These are phyloP conservation scores for Boletus tylopilopsis DNA, from an alignment of 768 basidiomycete genomes.

Conservation along the genomic window DNA sequence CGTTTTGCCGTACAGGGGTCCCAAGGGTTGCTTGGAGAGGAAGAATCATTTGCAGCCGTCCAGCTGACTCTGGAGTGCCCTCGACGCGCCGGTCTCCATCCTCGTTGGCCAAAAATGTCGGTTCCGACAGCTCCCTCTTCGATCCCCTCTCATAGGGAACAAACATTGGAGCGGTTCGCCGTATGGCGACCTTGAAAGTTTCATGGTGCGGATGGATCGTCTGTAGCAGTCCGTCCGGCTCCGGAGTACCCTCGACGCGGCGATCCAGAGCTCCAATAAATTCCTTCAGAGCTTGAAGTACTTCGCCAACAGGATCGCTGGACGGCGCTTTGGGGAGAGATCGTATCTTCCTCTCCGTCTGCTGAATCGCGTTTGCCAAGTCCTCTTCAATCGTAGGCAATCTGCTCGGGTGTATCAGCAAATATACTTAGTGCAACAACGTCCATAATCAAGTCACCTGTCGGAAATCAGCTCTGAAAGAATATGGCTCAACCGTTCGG, in stretches of 20 bases:
- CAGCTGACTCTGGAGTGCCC: slow-evolving; percentile 49
- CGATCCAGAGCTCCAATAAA: slow-evolving; percentile 45
- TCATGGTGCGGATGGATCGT: slow-evolving; percentile 47
- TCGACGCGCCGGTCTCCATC: slow-evolving; percentile 47
- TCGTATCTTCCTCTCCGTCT: slow-evolving; percentile 32
- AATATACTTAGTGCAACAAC: neutral
- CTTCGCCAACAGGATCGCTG: slow-evolving; percentile 52
- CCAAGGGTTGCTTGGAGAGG: slow-evolving; percentile 48
- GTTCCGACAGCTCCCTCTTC: slow-evolving; percentile 1
- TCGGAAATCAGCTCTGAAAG: slow-evolving; percentile 61
- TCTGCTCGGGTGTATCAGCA: slow-evolving; percentile 31
- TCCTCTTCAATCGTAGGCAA: slow-evolving; percentile 62
- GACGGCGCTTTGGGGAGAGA: slow-evolving; percentile 52
- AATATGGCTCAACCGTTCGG: slow-evolving; percentile 53
- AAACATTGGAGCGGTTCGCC: slow-evolving; percentile 55
- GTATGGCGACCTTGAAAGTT: slow-evolving; percentile 45
- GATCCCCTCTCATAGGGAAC: slow-evolving; percentile 39
- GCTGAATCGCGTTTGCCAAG: slow-evolving; percentile 41
- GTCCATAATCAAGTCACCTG: slow-evolving; percentile 38
- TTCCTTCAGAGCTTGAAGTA: slow-evolving; percentile 42
- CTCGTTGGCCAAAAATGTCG: slow-evolving; percentile 38
- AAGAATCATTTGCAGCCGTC: slow-evolving; percentile 54
- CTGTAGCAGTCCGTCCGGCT: slow-evolving; percentile 52
- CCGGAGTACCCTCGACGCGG: slow-evolving; percentile 52
- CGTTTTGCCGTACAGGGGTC: slow-evolving; percentile 44